A percentile compares a stretch with the other conserved stretches of the same genome.
These are phyloP conservation scores for Ophiostoma quercus DNA, from an alignment of 2,329 filamentous ascomycete genomes.

Conservation along the genomic window DNA sequence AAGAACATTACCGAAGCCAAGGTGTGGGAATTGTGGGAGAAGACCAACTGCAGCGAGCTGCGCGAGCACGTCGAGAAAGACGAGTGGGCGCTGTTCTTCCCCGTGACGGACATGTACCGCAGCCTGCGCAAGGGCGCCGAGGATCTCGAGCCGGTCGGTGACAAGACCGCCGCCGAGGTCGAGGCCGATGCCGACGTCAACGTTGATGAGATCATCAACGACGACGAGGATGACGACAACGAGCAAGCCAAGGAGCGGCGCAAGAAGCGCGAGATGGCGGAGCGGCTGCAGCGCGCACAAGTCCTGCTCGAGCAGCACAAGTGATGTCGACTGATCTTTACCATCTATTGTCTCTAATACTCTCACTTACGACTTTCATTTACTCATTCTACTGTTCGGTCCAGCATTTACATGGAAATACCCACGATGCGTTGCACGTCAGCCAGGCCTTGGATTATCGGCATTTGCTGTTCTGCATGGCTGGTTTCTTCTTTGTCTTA, in stretches of 20 bases:
- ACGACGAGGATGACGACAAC: conserved; percentile 18
- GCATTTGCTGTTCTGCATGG: not conserved
- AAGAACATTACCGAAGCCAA: not conserved
- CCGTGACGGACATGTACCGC: conserved; percentile 24
- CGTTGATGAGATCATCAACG: not conserved
- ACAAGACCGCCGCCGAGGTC: not conserved
- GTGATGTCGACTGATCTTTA: not conserved
- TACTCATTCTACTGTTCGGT: not conserved
- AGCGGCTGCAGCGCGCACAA: conserved; percentile 40
- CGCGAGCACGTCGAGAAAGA: not conserved
- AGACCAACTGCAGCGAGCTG: conserved; percentile 21
- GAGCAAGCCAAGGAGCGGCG: conserved; percentile 25
- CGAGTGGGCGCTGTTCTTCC: conserved; percentile 20
- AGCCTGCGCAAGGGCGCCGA: conserved; percentile 5
- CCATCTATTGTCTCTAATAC: not conserved
- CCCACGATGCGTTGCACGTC: not conserved
- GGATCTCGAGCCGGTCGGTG: not conserved
- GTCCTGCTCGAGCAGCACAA: conserved; percentile 34
- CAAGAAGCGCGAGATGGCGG: conserved; percentile 36
- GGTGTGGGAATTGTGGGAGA: conserved; percentile 25
- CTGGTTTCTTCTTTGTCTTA: too few species aligned
- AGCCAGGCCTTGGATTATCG: not conserved
- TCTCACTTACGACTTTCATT: not conserved
- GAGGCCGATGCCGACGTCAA: conserved; percentile 1
- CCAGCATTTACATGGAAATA: not conserved